Evolutionary conservation across 2,329 filamentous ascomycete species (phyloP).

Genomic region (Aspergillus fumigatiaffinis): DNA sequence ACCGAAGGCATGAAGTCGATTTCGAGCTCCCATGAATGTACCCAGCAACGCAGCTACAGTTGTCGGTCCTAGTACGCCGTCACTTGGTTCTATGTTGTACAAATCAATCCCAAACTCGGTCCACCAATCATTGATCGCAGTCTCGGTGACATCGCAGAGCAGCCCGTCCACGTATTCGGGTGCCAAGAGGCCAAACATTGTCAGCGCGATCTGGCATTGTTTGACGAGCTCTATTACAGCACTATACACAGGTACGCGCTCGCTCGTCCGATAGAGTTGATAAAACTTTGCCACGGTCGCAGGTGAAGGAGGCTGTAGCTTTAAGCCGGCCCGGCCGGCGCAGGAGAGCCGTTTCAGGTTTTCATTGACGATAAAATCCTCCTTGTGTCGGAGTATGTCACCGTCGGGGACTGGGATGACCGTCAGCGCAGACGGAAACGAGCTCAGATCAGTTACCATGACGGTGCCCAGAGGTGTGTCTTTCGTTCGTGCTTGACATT

Average conservation of each 20-base stretch:
- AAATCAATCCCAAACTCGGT: constrained; percentile 86
- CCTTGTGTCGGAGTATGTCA: constrained; percentile 73
- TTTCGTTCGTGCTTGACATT: constrained; percentile 79
- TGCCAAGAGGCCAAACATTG: constrained; percentile 83
- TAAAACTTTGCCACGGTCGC: constrained; percentile 89
- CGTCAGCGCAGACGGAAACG: constrained; percentile 85
- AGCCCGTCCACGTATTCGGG: constrained; percentile 86
- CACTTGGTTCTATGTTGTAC: constrained; percentile 87
- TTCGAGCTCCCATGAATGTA: constrained; percentile 82
- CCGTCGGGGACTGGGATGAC: constrained; percentile 89
- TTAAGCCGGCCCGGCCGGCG: constrained; percentile 82
- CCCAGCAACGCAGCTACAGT: constrained; percentile 86
- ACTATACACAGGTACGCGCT: constrained; percentile 71
- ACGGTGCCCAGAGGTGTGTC: constrained; percentile 78
- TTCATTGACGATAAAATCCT: constrained; percentile 89
- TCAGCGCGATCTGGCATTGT: constrained; percentile 82
- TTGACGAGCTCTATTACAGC: constrained; percentile 87
- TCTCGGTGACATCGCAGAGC: constrained; percentile 89
- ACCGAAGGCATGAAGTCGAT: constrained; percentile 78
- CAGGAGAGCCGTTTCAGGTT: constrained; percentile 89
- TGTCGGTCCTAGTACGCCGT: constrained; percentile 87
- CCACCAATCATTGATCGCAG: constrained; percentile 92
- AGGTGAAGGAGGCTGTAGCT: constrained; percentile 69
- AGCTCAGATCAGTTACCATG: constrained; percentile 91
- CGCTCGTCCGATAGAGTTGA: constrained; percentile 82